Conservation (phyloP, 176 grass and related monocot genomes). For the Oryza meridionalis region DNA sequence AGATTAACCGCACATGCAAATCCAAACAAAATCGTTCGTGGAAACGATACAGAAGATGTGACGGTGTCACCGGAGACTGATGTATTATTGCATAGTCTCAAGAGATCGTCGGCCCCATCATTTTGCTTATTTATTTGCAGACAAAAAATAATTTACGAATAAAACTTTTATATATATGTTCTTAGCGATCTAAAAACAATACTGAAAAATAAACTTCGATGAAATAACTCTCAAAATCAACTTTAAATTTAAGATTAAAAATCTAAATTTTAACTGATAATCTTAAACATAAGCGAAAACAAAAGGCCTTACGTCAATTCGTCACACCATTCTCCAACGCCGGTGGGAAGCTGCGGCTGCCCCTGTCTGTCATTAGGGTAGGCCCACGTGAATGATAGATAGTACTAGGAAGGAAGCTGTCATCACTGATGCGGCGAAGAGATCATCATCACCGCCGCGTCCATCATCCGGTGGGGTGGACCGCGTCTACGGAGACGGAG, state of each 20-base stretch:
- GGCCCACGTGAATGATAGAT: background rate
- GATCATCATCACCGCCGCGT: background rate
- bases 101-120: background rate
- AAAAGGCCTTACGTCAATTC: background rate
- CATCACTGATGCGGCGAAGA: slow-evolving; percentile 30
- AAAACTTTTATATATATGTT: no score
- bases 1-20: no score
- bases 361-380: background rate
- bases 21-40: no score
- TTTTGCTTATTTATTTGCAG: no score
- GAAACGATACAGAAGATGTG: background rate
- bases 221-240: no score
- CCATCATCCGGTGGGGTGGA: slow-evolving; percentile 5
- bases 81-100: background rate
- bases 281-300: no score
- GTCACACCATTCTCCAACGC: background rate
- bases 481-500: slow-evolving; percentile 21
- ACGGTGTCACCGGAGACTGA: background rate
- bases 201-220: no score
- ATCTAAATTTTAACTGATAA: no score
- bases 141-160: no score
- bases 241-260: no score
- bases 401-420: background rate
- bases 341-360: background rate
- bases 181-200: no score